Base-by-base conservation (phyloP, 2,329 filamentous ascomycete genomes). In the Alternaria gaisen region DNA sequence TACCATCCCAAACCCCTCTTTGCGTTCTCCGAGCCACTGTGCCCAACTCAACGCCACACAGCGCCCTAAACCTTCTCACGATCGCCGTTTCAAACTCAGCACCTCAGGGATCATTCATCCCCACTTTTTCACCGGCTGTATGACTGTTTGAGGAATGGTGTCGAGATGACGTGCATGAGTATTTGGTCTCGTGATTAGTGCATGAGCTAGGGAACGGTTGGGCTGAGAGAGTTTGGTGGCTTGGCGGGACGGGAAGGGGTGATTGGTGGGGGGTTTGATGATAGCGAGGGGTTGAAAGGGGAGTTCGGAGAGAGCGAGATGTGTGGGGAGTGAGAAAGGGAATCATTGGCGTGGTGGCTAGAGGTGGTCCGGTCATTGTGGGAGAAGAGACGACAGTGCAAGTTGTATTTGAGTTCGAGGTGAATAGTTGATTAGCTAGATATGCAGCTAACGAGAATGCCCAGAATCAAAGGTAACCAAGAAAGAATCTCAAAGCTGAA, bases 151-250 rank as follows among this genome's bases (percentile, higher is more conserved):
- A 12, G 53, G 56, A 18, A 28, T 58, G 43, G 36, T 30, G 18
- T 56, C 5, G 43, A 36, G 48, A 66, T 68, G 66, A 66, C 61
- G 58, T 47, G 66, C 64, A 68, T 64, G 58, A 56, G 36, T 1
- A 32, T 14, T 9, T n/a, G 50, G 54, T 68, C 64, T 61, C 53
- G 66, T 68, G 66, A 68, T 56, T 65, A 54, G 60, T 41, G 50
- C 14, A 38, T 12, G 56, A 22, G 46, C 40, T 55, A 40, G 43
- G 38, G 32, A 9, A 18, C 41, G 42, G 26, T 26, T 47, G 30
- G 46, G 26, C 5, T 16, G 32, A 42, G 44, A 24, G 53, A 24
- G 12, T 14, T 40, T 20, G 53, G n/a, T 53, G 59, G 53, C 55
- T 61, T 61, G 57, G 46, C 41, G 52, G 32, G 38, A 26, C 47